These are phyloP conservation scores for Protea cynaroides DNA, from an alignment of 164 flowering plant genomes.

Conservation along the genomic window DNA sequence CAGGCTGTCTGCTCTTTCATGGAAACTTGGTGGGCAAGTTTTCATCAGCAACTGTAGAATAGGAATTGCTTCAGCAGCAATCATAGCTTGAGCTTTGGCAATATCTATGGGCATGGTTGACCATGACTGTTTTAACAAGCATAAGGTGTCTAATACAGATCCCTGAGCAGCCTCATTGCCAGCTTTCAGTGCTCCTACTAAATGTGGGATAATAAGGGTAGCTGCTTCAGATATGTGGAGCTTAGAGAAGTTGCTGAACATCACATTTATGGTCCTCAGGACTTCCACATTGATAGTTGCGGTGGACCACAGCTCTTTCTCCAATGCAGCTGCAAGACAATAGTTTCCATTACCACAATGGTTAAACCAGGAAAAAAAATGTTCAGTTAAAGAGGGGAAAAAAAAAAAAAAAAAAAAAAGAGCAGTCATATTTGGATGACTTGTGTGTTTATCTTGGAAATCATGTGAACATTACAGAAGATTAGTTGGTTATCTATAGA, in stretches of 20 bases:
- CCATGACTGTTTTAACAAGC: slow-evolving; percentile 80
- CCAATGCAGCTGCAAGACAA: slow-evolving; percentile 71
- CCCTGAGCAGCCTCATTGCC: slow-evolving; percentile 80
- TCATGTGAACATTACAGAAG: too few relatives aligned
- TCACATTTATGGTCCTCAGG: slow-evolving; percentile 64
- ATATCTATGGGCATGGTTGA: slow-evolving; percentile 70
- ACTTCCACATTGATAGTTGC: slow-evolving; percentile 72
- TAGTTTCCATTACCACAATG: too few relatives aligned
- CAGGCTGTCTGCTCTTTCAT: slow-evolving; percentile 74
- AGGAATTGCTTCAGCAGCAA: slow-evolving; percentile 89
- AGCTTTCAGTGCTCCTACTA: slow-evolving; percentile 67
- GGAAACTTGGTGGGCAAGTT: slow-evolving; percentile 85
- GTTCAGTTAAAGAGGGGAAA: background rate
- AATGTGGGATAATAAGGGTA: slow-evolving; percentile 75
- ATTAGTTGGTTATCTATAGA: too few relatives aligned
- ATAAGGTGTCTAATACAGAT: slow-evolving; percentile 60
- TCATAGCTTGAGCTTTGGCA: slow-evolving; percentile 70
- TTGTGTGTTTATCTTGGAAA: too few relatives aligned
- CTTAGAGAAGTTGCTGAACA: slow-evolving; percentile 73
- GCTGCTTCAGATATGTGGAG: slow-evolving; percentile 82
- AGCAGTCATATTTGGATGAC: too few relatives aligned
- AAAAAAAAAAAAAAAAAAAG: too few relatives aligned
- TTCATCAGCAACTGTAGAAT: slow-evolving; percentile 71
- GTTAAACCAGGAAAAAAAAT: background rate
- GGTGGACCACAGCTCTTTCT: slow-evolving; percentile 68